Base-by-base conservation (phyloP, 1,139 yeast species). In the Sugiyamaella pinicola region DNA sequence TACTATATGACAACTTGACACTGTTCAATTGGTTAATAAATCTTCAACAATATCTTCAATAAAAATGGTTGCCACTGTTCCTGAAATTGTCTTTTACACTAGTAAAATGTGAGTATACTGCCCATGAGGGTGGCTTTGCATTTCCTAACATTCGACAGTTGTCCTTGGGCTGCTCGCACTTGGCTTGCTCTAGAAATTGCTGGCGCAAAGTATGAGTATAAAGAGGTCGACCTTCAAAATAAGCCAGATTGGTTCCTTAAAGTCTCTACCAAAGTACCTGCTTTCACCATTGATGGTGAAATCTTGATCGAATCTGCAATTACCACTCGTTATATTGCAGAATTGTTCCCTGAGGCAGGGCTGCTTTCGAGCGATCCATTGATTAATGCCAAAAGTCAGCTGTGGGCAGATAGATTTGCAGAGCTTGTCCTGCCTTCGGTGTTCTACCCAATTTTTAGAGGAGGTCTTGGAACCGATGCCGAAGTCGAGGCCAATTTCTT, bases 131-230 rank as follows among this genome's bases (percentile, higher is more conserved):
- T n/a, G n/a, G n/a, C n/a, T n/a, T n/a, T n/a, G n/a, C n/a, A n/a
- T n/a, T n/a, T n/a, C n/a, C 35, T 41, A 38, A 38, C 42, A 19
- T 9, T 19, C 12, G 5, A 17, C 17, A 54, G 55, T n/a, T 56
- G 67, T 47, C 67, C 67, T 4, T 64, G 63, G 62, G 67, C 67
- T 9, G 64, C 62, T 22, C 58, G 67, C 18, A 61, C 67, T 17
- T 62, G 65, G 66, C 52, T 62, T 28, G 66, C 64, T 4, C 58
- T 64, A 33, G 56, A 57, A 39, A 54, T 52, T 44, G 65, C 62
- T 19, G 61, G 60, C 17, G 64, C 60, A 38, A 54, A 61, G 46
- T 64, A 55, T 49, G 66, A 63, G 51, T 52, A 47, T 43, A 54
- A 59, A 45, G 64, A 59, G 48, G 60, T 64, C 26, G 66, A 63